These are phyloP conservation scores for Colletotrichum tamarilloi DNA, from an alignment of 2,329 filamentous ascomycete species.

Conservation along the genomic window DNA sequence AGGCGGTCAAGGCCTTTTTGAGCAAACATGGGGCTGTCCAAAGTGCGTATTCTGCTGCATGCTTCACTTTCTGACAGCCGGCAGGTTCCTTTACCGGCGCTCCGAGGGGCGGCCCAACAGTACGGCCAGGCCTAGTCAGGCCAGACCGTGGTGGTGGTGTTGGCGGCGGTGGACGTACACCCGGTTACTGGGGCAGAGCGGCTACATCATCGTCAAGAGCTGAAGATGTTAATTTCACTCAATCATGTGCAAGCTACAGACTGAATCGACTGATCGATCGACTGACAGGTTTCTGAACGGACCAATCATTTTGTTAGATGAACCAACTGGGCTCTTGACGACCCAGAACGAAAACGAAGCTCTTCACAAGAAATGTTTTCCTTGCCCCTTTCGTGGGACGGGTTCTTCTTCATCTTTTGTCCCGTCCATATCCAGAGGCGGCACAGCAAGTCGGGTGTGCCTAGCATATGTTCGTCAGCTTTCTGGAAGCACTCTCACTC, in stretches of 20 bases:
- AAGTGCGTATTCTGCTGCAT: conserved; percentile 8
- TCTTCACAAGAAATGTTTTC: conserved; percentile 4
- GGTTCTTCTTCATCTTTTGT: background rate
- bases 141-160: conserved; percentile 16
- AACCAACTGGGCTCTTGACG: background rate
- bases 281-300: background rate
- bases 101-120: conserved; percentile 2
- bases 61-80: conserved; percentile 29
- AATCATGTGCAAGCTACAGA: conserved; percentile 17
- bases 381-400: background rate
- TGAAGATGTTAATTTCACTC: conserved; percentile 17
- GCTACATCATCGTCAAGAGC: conserved; percentile 29
- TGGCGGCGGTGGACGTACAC: conserved; percentile 27
- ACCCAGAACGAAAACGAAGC: conserved; percentile 14
- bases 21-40: conserved; percentile 19
- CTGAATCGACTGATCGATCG: conserved; percentile 9
- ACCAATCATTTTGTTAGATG: conserved; percentile 7
- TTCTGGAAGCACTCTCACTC: background rate
- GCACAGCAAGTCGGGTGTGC: background rate
- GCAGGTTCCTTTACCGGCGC: conserved; percentile 13
- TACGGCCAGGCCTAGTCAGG: conserved; percentile 16
- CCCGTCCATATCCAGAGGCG: conserved; percentile 1
- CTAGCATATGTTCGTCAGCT: background rate
- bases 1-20: conserved; percentile 14
- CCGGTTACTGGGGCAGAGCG: conserved; percentile 30